Conservation (phyloP, 805 yeast genomes). For the Pichia nakasei region DNA sequence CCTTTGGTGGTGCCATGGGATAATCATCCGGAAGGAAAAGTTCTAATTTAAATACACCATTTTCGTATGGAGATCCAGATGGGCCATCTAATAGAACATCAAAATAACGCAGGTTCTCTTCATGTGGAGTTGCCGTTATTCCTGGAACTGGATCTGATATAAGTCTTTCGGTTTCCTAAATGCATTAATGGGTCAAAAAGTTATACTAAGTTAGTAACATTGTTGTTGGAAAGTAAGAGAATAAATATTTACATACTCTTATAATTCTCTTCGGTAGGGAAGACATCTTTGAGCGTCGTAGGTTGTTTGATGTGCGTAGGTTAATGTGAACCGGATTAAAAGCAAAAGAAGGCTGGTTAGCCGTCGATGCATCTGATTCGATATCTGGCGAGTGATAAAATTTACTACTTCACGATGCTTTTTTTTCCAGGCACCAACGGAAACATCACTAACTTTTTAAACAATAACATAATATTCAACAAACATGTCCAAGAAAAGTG, state of each 20-base stretch:
- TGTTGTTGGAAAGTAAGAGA: background rate
- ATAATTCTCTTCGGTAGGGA: constrained; percentile 82
- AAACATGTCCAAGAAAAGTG: constrained; percentile 17
- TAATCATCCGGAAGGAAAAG: constrained; percentile 91
- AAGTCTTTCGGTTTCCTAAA: constrained; percentile 83
- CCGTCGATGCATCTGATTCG: too few species aligned
- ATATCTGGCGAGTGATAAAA: too few species aligned
- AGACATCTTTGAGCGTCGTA: constrained; percentile 43
- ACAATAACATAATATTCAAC: too few species aligned
- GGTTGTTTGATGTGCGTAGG: background rate
- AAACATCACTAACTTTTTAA: too few species aligned
- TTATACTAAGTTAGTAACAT: too few species aligned
- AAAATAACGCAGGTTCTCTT: constrained; percentile 87
- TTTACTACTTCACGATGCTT: too few species aligned
- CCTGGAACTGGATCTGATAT: constrained; percentile 96
- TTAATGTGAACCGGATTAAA: too few species aligned
- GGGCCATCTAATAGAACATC: constrained; percentile 93
- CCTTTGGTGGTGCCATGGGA: constrained; percentile 97
- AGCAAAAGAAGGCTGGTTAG: background rate
- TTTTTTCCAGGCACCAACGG: too few species aligned
- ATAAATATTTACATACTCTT: constrained; percentile 40
- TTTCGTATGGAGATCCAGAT: constrained; percentile 79
- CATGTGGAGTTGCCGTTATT: constrained; percentile 86
- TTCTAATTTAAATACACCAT: constrained; percentile 73
- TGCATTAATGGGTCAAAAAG: background rate